Percentiles rank a stretch among this genome's conserved stretches.
Conservation (phyloP, 345 rosid species). For the Salix dunnii region DNA sequence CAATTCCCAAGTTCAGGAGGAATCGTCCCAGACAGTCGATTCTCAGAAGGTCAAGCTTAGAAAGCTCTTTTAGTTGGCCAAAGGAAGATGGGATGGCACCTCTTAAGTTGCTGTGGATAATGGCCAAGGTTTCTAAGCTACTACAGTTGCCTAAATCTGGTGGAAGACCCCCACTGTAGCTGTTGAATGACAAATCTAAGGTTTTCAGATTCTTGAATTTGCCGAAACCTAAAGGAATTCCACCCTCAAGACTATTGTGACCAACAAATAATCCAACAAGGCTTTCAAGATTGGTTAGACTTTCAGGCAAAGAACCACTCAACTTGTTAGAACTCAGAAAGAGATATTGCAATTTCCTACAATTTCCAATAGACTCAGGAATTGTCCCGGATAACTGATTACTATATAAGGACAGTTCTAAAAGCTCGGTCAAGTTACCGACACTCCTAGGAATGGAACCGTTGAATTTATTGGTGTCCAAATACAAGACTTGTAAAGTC, state of each 20-base stretch:
- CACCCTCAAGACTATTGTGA: slow-evolving; percentile 48
- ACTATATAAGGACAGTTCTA: slow-evolving; percentile 30
- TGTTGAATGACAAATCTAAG: slow-evolving; percentile 57
- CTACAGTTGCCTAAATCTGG: slow-evolving; percentile 54
- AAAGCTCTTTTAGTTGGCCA: slow-evolving; percentile 48
- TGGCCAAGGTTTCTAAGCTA: slow-evolving; percentile 39
- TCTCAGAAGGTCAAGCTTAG: slow-evolving; percentile 56
- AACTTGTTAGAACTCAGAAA: slow-evolving; percentile 45
- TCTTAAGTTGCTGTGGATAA: slow-evolving; percentile 43
- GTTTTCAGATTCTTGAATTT: slow-evolving; percentile 43
- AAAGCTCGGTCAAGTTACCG: slow-evolving; percentile 41
- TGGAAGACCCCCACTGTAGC: slow-evolving; percentile 56
- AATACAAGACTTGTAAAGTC: slow-evolving; percentile 28
- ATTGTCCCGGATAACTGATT: slow-evolving; percentile 60
- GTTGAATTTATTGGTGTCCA: slow-evolving; percentile 47
- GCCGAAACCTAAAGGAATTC: slow-evolving; percentile 41
- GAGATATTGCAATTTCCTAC: slow-evolving; percentile 43
- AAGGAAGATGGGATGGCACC: slow-evolving; percentile 67
- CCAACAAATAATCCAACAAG: slow-evolving; percentile 41
- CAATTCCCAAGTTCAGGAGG: slow-evolving; percentile 71
- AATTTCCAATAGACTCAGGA: slow-evolving; percentile 63
- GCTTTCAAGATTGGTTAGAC: slow-evolving; percentile 50
- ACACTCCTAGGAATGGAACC: slow-evolving; percentile 65
- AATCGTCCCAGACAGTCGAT: slow-evolving; percentile 59
- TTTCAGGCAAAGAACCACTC: slow-evolving; percentile 52